Evolutionary conservation across 345 rosid species (phyloP), one percentile per base, ranked within the genome.

Genomic region (Fremontodendron californicum): DNA sequence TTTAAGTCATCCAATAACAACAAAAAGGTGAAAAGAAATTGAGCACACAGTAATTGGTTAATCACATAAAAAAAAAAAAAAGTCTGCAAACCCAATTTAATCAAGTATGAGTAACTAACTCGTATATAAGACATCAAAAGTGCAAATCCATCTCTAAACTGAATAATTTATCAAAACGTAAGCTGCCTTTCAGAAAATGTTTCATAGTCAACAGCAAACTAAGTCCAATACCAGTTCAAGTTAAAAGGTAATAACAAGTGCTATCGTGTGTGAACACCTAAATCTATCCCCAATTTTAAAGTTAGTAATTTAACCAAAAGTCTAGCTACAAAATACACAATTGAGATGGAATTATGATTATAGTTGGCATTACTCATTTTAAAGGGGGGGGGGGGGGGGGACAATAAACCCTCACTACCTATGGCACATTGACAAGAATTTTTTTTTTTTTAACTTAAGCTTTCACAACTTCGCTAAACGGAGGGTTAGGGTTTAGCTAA

Each of bases 401-500:
- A n/a, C 25, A 43, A 27, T 18, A 46, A 29, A 31, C 61, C 9
- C 29, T 19, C 15, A 63, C 39, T 75, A 7, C 19, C n/a, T 9
- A 27, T 9, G 46, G 58, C 11, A 61, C 43, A 52, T 9, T 27
- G 11, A 78, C 49, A 64, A 45, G 23, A 63, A 42, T 42, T 35
- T 4, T 55, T 55, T 57, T n/a, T 2, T 60, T 18, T n/a, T n/a
- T n/a, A n/a, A n/a, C 35, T 2, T 10, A 45, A 58, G 68, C 6
- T 42, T 8, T 58, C 11, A 72, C 0, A 45, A 45, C 6, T 18
- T 23, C 12, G 13, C 12, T 21, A 54, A 78, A 35, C 33, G 40
- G 39, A 8, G 31, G 8, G 5, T 39, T 60, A 77, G 78, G 80
- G 85, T 75, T 77, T 74, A 75, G 70, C 75, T 71, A 82, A 79